phyloP scores from a whole-genome alignment of 2,329 filamentous ascomycete genomes.

The Paecilomyces formosus region DNA sequence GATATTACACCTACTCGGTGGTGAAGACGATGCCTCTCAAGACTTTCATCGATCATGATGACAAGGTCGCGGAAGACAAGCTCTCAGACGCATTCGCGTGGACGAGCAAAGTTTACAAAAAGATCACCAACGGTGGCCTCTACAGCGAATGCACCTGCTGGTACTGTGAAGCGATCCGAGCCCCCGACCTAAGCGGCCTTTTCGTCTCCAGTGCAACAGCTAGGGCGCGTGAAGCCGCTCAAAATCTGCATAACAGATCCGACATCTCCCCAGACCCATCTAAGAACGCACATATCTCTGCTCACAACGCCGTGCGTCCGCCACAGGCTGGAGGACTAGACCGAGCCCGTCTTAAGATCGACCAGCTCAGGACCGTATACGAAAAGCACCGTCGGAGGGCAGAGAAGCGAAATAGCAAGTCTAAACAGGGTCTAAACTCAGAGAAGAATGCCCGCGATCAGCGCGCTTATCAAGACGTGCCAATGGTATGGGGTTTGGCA shows the following conservation, averaged over 20 bases:
- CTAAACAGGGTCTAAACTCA: not conserved
- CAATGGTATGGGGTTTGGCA: constrained; percentile 40
- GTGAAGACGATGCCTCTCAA: constrained; percentile 30
- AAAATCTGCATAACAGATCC: constrained; percentile 32
- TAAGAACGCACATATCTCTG: constrained; percentile 62
- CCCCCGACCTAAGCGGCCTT: constrained; percentile 43
- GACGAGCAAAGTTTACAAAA: constrained; percentile 65
- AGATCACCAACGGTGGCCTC: constrained; percentile 52
- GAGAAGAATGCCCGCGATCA: not conserved
- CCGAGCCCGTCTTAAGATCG: constrained; percentile 23
- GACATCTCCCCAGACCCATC: constrained; percentile 43
- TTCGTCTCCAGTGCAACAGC: constrained; percentile 37
- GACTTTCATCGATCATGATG: constrained; percentile 71
- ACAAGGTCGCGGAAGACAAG: constrained; percentile 66
- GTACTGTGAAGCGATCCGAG: constrained; percentile 70
- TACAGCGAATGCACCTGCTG: constrained; percentile 76
- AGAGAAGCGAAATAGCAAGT: constrained; percentile 15
- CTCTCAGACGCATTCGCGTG: constrained; percentile 62
- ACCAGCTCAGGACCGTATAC: constrained; percentile 51
- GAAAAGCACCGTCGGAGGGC: constrained; percentile 26
- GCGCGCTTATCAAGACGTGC: constrained; percentile 6
- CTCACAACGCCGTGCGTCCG: constrained; percentile 58
- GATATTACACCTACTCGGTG: constrained; percentile 56
- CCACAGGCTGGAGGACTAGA: constrained; percentile 8
- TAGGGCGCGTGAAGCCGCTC: constrained; percentile 46